These are phyloP conservation scores for Sphagnum contortum DNA, from an alignment of 225 moss, liverwort and hornwort genomes.

Conservation along the genomic window DNA sequence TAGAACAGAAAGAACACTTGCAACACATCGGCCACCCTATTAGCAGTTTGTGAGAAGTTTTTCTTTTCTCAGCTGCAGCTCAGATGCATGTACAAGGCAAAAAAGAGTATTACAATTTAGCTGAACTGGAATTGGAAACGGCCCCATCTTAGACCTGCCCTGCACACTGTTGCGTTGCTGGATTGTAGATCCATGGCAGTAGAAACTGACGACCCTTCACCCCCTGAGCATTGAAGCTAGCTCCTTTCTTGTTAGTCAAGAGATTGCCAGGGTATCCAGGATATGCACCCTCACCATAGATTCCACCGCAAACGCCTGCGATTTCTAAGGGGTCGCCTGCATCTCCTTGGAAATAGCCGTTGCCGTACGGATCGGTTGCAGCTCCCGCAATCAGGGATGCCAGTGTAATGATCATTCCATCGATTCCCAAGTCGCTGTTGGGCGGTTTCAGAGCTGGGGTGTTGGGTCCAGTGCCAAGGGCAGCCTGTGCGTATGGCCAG, in stretches of 20 bases:
- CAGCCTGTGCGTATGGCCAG: slow-evolving; percentile 58
- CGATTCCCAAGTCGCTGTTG: slow-evolving; percentile 60
- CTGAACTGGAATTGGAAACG: too few relatives aligned
- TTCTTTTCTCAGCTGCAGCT: too few relatives aligned
- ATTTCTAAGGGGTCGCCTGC: slow-evolving; percentile 47
- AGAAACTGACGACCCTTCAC: slow-evolving; percentile 45
- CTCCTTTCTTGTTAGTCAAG: slow-evolving; percentile 30
- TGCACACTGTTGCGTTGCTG: slow-evolving; percentile 8
- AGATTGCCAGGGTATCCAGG: slow-evolving; percentile 54
- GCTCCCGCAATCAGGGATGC: slow-evolving; percentile 57
- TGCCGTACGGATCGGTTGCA: slow-evolving; percentile 68
- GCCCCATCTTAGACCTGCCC: too few relatives aligned
- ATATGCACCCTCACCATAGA: slow-evolving; percentile 56
- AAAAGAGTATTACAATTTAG: too few relatives aligned
- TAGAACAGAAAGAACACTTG: too few relatives aligned
- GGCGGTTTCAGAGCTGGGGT: slow-evolving; percentile 34
- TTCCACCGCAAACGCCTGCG: slow-evolving; percentile 56
- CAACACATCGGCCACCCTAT: too few relatives aligned
- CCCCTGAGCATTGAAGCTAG: slow-evolving; percentile 59
- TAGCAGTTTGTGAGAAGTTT: too few relatives aligned
- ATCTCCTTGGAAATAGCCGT: slow-evolving; percentile 63
- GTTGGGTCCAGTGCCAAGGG: slow-evolving; percentile 22
- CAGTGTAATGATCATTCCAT: slow-evolving; percentile 80
- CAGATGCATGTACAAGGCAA: too few relatives aligned
- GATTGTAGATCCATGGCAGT: slow-evolving; percentile 69